Evolutionary conservation across 2,329 filamentous ascomycete species (phyloP).

Genomic region (Aspergillus sp.): DNA sequence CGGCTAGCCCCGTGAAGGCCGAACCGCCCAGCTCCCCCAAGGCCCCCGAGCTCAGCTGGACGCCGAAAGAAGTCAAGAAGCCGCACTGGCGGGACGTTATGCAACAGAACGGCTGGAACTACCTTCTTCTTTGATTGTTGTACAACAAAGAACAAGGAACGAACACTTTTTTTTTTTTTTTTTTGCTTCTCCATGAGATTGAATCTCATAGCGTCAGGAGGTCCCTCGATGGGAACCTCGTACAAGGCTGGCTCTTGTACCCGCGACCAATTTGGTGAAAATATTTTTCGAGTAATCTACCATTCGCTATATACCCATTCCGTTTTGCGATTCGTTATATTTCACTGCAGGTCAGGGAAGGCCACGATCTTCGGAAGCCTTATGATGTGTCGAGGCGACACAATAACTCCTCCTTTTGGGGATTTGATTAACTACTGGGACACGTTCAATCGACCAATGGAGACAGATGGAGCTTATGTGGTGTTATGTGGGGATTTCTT

Average conservation of each 20-base stretch:
- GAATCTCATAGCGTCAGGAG: constrained; percentile 14
- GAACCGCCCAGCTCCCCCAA: constrained; percentile 21
- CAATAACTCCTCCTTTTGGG: constrained; percentile 1
- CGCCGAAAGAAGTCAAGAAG: constrained; percentile 25
- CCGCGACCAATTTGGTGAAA: constrained; percentile 9
- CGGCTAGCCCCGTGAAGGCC: constrained; percentile 18
- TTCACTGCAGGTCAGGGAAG: constrained; percentile 13
- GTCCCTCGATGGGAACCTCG: constrained; percentile 21
- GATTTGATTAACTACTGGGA: constrained; percentile 8
- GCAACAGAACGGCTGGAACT: constrained; percentile 88
- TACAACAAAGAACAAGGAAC: background rate
- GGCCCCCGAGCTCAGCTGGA: constrained; percentile 4
- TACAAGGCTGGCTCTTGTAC: constrained; percentile 21
- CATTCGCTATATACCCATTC: constrained; percentile 11
- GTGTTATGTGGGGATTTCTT: background rate
- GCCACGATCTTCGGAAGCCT: background rate
- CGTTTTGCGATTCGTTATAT: constrained; percentile 5
- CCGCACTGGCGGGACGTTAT: constrained; percentile 96
- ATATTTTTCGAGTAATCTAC: constrained; percentile 1
- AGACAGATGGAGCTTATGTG: background rate
- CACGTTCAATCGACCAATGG: constrained; percentile 4
- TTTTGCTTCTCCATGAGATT: constrained; percentile 14
- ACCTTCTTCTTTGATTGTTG: constrained; percentile 72
- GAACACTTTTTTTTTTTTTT: too few relatives aligned
- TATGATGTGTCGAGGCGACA: constrained; percentile 8